Conservation (phyloP, 208 protist genomes). For the Crithidia expoeki region DNA sequence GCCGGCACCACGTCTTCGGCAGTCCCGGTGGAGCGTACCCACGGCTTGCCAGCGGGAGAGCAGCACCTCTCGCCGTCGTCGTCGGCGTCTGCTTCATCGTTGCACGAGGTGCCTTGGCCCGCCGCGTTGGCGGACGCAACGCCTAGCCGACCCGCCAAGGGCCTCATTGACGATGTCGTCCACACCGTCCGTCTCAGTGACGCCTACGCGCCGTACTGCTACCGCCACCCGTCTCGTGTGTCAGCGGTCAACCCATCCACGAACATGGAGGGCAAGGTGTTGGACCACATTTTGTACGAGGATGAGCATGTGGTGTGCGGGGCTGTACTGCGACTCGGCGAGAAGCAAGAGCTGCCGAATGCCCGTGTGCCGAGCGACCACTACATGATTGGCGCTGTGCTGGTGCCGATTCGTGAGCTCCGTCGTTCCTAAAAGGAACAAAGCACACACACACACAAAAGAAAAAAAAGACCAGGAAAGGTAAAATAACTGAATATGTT, state of each 20-base stretch:
- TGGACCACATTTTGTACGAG: conserved; percentile 87
- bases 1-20: background rate
- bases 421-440: conserved; percentile 3
- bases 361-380: conserved; percentile 78
- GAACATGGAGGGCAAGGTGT: conserved; percentile 79
- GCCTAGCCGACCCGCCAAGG: conserved; percentile 3
- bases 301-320: conserved; percentile 53
- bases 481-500: too few species aligned
- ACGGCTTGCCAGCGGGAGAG: background rate
- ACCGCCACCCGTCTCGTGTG: conserved; percentile 55
- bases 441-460: background rate
- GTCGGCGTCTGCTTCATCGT: conserved; percentile 10
- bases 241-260: conserved; percentile 78
- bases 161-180: conserved; percentile 32
- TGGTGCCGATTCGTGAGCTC: conserved; percentile 48
- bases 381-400: conserved; percentile 74
- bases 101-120: conserved; percentile 3
- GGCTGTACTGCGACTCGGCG: conserved; percentile 62
- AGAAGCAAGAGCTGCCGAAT: conserved; percentile 55
- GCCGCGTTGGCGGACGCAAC: background rate
- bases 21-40: background rate
- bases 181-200: conserved; percentile 61
- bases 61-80: conserved; percentile 1
- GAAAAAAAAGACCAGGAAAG: conserved; percentile 24
- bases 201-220: conserved; percentile 74